Conservation (phyloP, 345 rosid species). For the Eucalyptus guilfoylei region DNA sequence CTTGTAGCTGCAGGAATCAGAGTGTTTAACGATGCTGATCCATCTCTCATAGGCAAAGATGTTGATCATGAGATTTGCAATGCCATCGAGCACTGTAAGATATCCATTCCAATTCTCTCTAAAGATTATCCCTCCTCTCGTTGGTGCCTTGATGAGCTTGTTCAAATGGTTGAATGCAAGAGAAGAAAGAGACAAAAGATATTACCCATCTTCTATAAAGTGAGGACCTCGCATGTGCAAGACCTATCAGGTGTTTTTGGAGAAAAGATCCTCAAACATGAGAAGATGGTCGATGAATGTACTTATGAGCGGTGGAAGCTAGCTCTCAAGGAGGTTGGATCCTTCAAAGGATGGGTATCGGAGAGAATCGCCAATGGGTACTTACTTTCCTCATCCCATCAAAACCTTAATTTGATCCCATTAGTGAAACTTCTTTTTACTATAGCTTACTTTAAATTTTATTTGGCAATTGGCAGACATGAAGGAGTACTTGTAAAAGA, state of each 20-base stretch:
- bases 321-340: background rate
- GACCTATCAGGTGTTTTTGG: background rate
- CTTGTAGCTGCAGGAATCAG: background rate
- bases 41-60: background rate
- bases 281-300: background rate
- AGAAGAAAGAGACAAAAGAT: background rate
- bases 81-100: background rate
- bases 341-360: background rate
- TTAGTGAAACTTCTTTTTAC: background rate
- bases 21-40: background rate
- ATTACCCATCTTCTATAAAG: background rate
- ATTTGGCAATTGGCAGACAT: background rate
- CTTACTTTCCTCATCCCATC: background rate
- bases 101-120: background rate
- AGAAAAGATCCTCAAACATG: background rate
- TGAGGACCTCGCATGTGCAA: background rate
- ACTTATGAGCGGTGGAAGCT: background rate
- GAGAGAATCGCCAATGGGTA: background rate
- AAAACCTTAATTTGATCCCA: background rate
- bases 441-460: background rate
- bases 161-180: background rate
- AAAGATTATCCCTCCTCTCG: background rate
- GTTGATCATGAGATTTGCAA: background rate
- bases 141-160: background rate
- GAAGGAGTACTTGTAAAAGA: background rate